Base-by-base conservation (phyloP, 352 stramenopile genomes). In the Pythium diclinum region DNA sequence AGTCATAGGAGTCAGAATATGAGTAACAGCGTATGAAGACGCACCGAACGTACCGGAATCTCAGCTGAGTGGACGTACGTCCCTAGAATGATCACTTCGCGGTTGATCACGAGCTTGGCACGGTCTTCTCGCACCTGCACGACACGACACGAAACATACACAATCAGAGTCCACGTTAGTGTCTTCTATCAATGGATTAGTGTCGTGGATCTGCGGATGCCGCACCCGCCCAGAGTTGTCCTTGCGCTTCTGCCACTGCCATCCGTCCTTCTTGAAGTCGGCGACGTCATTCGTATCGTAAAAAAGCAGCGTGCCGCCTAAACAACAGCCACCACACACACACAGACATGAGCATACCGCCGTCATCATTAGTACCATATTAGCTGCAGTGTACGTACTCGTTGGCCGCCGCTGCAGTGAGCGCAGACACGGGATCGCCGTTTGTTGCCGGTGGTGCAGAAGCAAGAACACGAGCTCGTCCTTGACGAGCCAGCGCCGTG, bases 261-360 rank as follows among this genome's bases (percentile, higher is more conserved):
- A 95, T 5, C 87, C 87, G 67, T 95, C 87, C 55, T 91, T 91
- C 74, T 92, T 95, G 67, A 89, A 95, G 65, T 93, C 85, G 6
- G 77, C 68, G 13, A 89, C 75, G 25, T 76, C 69, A 19, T 64
- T 67, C 32, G 75, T 83, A 46, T 91, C 81, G 63, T 91, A 95
- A 51, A 94, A 75, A 59, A 93, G 38, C 34, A 95, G 63, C 4
- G 75, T 81, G 0, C 87, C 87, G 53, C 87, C 87, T 95, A 68
- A 33, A 48, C 42, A 23, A 14, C 36, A 13, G 25, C 25, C 25
- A 42, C 33, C 9, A 47, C 44, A 23, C 30, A 61, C 13, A 21
- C 17, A 28, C 25, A 28, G 25, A 3, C 32, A 42, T 17, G 36
- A 42, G 3, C 36, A 42, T 9, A 1, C 3, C 11, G 9, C 36